Conservation (phyloP, 2,329 filamentous ascomycete genomes). For the Aspergillus arachidicola region DNA sequence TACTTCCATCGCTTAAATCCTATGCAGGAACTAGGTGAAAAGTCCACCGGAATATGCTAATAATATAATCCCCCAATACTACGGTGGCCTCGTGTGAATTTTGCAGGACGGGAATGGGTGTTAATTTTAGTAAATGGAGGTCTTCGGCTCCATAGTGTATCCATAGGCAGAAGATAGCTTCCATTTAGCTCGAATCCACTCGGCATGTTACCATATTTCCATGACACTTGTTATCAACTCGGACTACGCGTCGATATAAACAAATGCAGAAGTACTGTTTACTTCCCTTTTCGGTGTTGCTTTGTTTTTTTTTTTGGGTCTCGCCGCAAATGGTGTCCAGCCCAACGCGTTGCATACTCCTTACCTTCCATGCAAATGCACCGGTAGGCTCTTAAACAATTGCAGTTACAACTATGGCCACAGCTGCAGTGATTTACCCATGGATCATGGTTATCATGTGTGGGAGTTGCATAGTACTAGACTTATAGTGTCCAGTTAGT, state of each 20-base stretch:
- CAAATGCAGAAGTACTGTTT: background rate
- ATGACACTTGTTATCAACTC: background rate
- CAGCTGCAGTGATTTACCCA: constrained; percentile 5
- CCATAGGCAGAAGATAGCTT: background rate
- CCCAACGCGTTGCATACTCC: constrained; percentile 1
- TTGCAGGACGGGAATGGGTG: background rate
- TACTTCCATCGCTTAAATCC: background rate
- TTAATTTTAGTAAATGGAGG: background rate
- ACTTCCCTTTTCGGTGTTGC: background rate
- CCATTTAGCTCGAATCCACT: background rate
- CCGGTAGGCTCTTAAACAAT: background rate
- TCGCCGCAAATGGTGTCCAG: background rate
- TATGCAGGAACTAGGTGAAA: constrained; percentile 4
- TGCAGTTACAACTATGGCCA: background rate
- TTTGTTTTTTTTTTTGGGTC: background rate
- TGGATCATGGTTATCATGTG: background rate
- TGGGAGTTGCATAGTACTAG: background rate
- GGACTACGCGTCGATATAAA: background rate
- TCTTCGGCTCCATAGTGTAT: background rate
- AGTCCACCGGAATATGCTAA: background rate
- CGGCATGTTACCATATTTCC: background rate
- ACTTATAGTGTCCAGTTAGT: background rate
- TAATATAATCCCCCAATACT: background rate
- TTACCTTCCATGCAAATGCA: constrained; percentile 4
- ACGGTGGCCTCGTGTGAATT: background rate